Evolutionary conservation across 2,329 filamentous ascomycete genomes (phyloP).

Genomic region (Aspergillus novoparasiticus): DNA sequence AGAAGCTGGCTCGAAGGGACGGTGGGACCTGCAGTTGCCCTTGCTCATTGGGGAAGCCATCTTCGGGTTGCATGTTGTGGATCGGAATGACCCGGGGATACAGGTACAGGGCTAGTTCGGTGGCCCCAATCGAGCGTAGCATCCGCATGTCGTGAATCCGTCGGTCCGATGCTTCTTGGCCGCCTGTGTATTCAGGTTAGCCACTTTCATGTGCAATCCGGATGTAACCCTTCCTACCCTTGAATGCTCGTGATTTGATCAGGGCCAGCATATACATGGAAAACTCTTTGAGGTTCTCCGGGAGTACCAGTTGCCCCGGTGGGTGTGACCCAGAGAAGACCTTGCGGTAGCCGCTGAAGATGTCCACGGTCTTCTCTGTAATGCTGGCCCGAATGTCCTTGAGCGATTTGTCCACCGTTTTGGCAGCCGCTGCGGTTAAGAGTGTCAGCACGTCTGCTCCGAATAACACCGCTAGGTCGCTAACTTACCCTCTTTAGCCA

Average conservation of each 20-base stretch:
- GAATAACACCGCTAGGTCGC: neutral
- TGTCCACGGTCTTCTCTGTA: slow-evolving; percentile 89
- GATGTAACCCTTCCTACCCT: slow-evolving; percentile 52
- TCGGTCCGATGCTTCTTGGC: slow-evolving; percentile 86
- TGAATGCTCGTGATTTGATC: slow-evolving; percentile 89
- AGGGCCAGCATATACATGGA: slow-evolving; percentile 93
- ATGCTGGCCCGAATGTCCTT: slow-evolving; percentile 84
- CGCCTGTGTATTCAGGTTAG: slow-evolving; percentile 53
- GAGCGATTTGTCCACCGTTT: slow-evolving; percentile 72
- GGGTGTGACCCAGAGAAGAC: slow-evolving; percentile 86
- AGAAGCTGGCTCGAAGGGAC: slow-evolving; percentile 78
- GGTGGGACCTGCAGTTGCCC: slow-evolving; percentile 85
- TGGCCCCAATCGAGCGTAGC: slow-evolving; percentile 82
- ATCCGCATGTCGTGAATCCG: slow-evolving; percentile 89
- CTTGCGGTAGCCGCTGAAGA: slow-evolving; percentile 89
- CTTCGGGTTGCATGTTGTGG: slow-evolving; percentile 82
- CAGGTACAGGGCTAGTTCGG: slow-evolving; percentile 86
- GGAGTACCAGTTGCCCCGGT: slow-evolving; percentile 89
- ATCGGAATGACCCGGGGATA: slow-evolving; percentile 92
- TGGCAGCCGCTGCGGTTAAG: slow-evolving; percentile 66
- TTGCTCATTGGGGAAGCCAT: slow-evolving; percentile 91
- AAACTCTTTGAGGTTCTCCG: slow-evolving; percentile 94
- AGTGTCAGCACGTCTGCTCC: slow-evolving; percentile 24
- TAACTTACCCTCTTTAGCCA: slow-evolving; percentile 75
- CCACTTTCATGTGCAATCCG: neutral